Evolutionary conservation across 164 flowering plant genomes (phyloP).

Genomic region (Nelumbo lutea): DNA sequence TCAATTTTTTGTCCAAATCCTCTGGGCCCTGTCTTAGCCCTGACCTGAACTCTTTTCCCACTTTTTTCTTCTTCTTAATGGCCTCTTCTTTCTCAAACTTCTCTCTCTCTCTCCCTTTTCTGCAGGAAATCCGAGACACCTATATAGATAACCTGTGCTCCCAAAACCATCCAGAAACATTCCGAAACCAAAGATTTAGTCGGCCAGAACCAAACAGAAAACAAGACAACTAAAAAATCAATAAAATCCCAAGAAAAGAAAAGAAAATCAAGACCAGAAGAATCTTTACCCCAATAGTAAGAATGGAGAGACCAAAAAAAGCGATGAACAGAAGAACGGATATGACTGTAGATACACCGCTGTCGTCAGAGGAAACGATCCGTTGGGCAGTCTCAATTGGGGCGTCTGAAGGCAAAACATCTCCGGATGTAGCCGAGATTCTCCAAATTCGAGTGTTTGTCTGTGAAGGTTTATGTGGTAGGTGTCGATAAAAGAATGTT

Average conservation of each 20-base stretch:
- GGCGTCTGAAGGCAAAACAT: conserved; percentile 22
- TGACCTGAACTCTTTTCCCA: conserved; percentile 35
- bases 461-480: conserved; percentile 3
- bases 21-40: conserved; percentile 58
- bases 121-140: conserved; percentile 71
- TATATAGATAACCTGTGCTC: conserved; percentile 57
- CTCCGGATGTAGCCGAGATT: conserved; percentile 28
- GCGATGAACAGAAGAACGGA: conserved; percentile 61
- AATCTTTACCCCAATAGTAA: conserved; percentile 66
- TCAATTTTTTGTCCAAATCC: conserved; percentile 76
- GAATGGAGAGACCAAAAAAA: conserved; percentile 55
- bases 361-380: conserved; percentile 33
- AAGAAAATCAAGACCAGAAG: neutral
- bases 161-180: conserved; percentile 9
- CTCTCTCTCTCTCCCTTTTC: conserved; percentile 61
- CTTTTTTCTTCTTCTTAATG: conserved; percentile 44
- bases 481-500: conserved; percentile 6
- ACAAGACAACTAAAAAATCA: neutral
- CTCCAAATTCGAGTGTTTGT: conserved; percentile 22
- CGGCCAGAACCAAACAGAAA: neutral
- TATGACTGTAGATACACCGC: conserved; percentile 34
- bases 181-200: conserved; percentile 12
- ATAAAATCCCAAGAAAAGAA: neutral
- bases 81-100: conserved; percentile 75
- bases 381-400: conserved; percentile 34